Evolutionary conservation across 306 rosid genomes (phyloP).

Genomic region (Myrica gale): DNA sequence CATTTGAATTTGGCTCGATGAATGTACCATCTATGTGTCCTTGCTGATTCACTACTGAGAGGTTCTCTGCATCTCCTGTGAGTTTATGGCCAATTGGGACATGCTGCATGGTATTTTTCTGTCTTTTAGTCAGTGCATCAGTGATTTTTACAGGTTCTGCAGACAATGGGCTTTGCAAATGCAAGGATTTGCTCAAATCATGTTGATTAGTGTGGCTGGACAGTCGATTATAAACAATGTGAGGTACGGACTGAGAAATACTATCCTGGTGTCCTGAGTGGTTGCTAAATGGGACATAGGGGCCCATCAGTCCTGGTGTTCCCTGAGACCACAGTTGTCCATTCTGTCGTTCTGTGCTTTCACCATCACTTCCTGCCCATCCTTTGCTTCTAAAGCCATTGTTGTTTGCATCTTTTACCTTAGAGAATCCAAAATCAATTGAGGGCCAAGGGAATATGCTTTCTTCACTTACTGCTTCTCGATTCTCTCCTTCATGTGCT

Average conservation of each 20-base stretch:
- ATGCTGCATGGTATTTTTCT: slow-evolving; percentile 33
- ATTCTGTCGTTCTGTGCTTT: slow-evolving; percentile 33
- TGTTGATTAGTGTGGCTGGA: slow-evolving; percentile 32
- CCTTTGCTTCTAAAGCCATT: slow-evolving; percentile 38
- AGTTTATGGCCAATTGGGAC: slow-evolving; percentile 27
- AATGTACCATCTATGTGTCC: slow-evolving; percentile 29
- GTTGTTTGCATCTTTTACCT: slow-evolving; percentile 31
- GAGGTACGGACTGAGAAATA: slow-evolving; percentile 31
- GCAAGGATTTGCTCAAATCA: slow-evolving; percentile 33
- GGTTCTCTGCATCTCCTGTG: slow-evolving; percentile 32
- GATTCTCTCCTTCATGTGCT: slow-evolving; percentile 37
- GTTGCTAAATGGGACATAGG: slow-evolving; percentile 32
- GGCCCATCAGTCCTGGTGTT: slow-evolving; percentile 33
- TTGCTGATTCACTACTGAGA: slow-evolving; percentile 31
- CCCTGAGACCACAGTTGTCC: slow-evolving; percentile 33
- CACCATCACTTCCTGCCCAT: slow-evolving; percentile 30
- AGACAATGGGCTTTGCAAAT: slow-evolving; percentile 30
- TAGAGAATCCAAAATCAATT: slow-evolving; percentile 30
- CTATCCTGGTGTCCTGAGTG: slow-evolving; percentile 36
- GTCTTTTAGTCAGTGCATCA: slow-evolving; percentile 26
- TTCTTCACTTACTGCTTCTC: slow-evolving; percentile 50
- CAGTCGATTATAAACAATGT: slow-evolving; percentile 27
- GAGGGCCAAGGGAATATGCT: slow-evolving; percentile 50
- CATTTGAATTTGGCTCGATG: slow-evolving; percentile 34
- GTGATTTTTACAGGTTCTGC: slow-evolving; percentile 34